Evolutionary conservation across 495 filamentous ascomycete species (phyloP).

Genomic region (Durotheca rogersii): DNA sequence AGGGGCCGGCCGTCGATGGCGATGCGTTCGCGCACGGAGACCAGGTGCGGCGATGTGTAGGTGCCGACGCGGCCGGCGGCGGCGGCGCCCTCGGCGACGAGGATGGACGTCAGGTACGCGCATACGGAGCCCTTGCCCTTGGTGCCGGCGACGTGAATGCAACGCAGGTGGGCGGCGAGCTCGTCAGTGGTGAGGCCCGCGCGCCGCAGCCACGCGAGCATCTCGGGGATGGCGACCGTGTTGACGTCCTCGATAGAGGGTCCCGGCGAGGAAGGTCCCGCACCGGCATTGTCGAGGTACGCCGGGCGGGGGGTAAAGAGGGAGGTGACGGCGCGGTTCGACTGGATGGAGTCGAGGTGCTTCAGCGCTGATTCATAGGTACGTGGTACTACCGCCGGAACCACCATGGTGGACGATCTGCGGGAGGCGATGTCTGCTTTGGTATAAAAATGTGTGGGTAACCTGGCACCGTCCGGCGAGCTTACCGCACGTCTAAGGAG

Average conservation of each 20-base stretch:
- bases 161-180: slow-evolving; percentile 36
- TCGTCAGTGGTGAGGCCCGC: slow-evolving; percentile 62
- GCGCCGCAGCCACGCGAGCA: slow-evolving; percentile 72
- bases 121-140: slow-evolving; percentile 62
- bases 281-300: slow-evolving; percentile 3
- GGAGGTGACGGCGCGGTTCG: slow-evolving; percentile 63
- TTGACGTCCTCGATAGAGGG: slow-evolving; percentile 56
- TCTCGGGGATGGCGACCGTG: slow-evolving; percentile 77
- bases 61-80: slow-evolving; percentile 53
- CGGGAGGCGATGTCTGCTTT: neutral
- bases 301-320: slow-evolving; percentile 32
- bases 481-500: no score
- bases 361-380: slow-evolving; percentile 43
- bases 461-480: no score
- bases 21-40: slow-evolving; percentile 64
- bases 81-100: slow-evolving; percentile 36
- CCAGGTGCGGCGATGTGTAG: slow-evolving; percentile 68
- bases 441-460: no score
- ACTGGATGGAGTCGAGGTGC: slow-evolving; percentile 70
- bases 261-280: neutral
- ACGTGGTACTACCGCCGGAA: slow-evolving; percentile 17
- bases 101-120: slow-evolving; percentile 48
- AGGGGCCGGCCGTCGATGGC: slow-evolving; percentile 57
- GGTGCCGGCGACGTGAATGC: slow-evolving; percentile 63
- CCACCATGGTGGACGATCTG: slow-evolving; percentile 25